Base-by-base conservation (phyloP, 805 yeast species). In the Dipodascus albidus region DNA sequence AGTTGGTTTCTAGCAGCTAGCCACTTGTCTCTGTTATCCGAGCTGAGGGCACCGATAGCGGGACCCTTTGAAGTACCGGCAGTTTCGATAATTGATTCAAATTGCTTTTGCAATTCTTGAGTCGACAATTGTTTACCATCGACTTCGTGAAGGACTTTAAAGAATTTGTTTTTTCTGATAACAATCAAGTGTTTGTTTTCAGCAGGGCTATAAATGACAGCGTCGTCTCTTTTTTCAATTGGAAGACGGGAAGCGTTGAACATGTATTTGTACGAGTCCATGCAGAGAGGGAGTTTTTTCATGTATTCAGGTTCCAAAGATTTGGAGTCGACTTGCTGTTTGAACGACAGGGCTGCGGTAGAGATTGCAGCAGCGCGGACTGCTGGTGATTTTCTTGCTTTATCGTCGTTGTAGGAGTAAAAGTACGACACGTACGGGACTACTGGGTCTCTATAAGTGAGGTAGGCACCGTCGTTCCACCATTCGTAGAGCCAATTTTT, bases 401-500 rank as follows among this genome's bases (percentile, higher is more conserved):
- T 57, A 56, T 84, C 68, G 62, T 86, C 91, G 67, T 80, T 83
- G 72, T 91, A 96, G 52, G 82, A 77, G 71, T 79, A 91, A 62
- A 88, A 93, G 73, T 91, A 91, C 20, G 96, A 85, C 38, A 88
- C 96, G 65, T 82, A 90, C 11, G 98, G 97, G 23, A 87, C 86
- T n/a, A 91, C 86, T 0, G 98, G 96, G 68, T 88, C 98, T 59
- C 93, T 78, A 72, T 88, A 90, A 44, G 85, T 81, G 74, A 91
- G 74, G 70, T 91, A 91, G 20, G 96, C 96, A 60, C 85, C 87
- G 62, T 86, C 85, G 68, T 91, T 96, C 99, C 99, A 91, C 77
- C 84, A 88, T 56, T 80, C 83, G 49, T 85, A 79, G 62, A 91
- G 75, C 99, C 99, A 91, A 68, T 91, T 91, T 65, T 88, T 83